Percentiles rank a stretch among this genome's conserved stretches.
phyloP scores from a whole-genome alignment of 768 basidiomycete genomes.

The Rhizopogon vinicolor region DNA sequence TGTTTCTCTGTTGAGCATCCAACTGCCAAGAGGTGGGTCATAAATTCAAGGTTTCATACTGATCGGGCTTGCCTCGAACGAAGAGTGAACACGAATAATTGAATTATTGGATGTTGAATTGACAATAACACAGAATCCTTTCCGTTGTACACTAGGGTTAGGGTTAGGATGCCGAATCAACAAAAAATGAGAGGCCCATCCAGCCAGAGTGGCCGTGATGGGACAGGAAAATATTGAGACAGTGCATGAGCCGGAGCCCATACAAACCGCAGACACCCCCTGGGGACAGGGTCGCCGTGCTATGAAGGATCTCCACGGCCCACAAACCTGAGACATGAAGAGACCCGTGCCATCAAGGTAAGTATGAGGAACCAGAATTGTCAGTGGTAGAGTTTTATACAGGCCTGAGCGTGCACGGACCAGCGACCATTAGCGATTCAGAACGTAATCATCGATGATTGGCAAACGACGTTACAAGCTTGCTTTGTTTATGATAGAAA shows the following conservation, averaged over 20 bases:
- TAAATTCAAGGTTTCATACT: no score
- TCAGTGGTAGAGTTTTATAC: conserved; percentile 19
- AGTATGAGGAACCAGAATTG: conserved; percentile 34
- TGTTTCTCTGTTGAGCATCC: no score
- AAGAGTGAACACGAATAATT: no score
- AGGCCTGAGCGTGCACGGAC: conserved; percentile 7
- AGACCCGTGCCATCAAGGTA: conserved; percentile 51
- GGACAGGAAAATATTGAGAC: conserved; percentile 43
- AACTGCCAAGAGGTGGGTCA: no score
- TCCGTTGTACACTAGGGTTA: conserved; percentile 17
- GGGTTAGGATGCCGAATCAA: conserved; percentile 12
- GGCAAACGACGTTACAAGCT: not conserved
- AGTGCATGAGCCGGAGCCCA: conserved; percentile 39
- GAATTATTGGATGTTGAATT: no score
- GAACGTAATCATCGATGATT: not conserved
- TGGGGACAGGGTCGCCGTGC: conserved; percentile 54
- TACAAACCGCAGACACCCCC: conserved; percentile 27
- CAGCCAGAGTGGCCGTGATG: conserved; percentile 30
- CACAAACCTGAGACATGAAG: conserved; percentile 49
- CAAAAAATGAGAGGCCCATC: conserved; percentile 30
- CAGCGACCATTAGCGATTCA: not conserved
- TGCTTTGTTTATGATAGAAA: no score
- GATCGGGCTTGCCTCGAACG: no score
- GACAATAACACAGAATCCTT: no score
- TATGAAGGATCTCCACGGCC: conserved; percentile 49